These are phyloP conservation scores for Coix lacrymajobi DNA, from an alignment of 176 grass and related monocot genomes.

Conservation along the genomic window DNA sequence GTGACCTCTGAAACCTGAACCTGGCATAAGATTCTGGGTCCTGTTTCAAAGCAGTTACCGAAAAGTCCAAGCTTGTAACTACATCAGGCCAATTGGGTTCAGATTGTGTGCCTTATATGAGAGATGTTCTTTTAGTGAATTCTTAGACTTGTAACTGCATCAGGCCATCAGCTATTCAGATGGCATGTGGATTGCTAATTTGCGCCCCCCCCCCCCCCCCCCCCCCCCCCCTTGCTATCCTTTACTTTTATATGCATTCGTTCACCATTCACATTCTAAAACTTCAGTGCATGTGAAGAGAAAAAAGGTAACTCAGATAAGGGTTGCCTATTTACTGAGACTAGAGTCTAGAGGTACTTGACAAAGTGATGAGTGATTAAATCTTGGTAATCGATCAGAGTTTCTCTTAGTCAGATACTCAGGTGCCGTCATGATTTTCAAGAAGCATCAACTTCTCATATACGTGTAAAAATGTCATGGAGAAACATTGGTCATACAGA, in stretches of 20 bases:
- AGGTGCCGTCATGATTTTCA: neutral
- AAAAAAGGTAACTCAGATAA: neutral
- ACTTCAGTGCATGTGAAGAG: neutral
- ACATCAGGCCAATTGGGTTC: no score
- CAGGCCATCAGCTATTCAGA: neutral
- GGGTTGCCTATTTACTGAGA: neutral
- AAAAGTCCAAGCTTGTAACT: neutral
- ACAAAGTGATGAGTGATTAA: neutral
- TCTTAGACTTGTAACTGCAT: neutral
- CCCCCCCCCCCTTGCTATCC: no score
- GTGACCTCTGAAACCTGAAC: neutral
- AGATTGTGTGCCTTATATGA: neutral
- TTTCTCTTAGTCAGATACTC: neutral
- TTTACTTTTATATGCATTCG: no score
- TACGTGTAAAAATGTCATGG: neutral
- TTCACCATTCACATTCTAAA: neutral
- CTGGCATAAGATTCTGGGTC: neutral
- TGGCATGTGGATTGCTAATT: neutral
- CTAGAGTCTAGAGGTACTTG: neutral
- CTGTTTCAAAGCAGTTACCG: neutral
- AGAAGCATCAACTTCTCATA: neutral
- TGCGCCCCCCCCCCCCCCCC: neutral
- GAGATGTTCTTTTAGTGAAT: neutral
- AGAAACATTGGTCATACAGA: no score
- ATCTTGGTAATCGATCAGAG: neutral